Conservation (phyloP, 495 filamentous ascomycete species). For the Penicillium goetzii region DNA sequence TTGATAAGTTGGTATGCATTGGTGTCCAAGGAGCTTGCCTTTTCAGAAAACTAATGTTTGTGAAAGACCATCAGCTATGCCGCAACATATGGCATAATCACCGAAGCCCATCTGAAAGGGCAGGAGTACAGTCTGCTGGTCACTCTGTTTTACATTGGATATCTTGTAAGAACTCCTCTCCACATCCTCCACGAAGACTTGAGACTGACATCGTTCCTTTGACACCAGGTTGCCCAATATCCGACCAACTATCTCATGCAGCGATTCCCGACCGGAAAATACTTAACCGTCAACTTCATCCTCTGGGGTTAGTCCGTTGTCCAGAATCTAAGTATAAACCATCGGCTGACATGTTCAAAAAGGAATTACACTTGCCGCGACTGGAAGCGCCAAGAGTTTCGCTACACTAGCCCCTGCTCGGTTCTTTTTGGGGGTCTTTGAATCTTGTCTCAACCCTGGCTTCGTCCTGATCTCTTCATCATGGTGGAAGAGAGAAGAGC, state of each 20-base stretch:
- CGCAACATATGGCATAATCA: background rate
- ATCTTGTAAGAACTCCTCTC: background rate
- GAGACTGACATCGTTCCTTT: background rate
- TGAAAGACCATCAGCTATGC: background rate
- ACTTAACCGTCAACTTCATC: background rate
- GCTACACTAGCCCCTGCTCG: background rate
- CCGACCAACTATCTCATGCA: background rate
- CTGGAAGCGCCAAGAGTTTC: background rate
- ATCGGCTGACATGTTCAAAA: background rate
- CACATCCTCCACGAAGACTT: background rate
- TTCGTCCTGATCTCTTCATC: slow-evolving; percentile 11
- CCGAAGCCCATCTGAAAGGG: background rate
- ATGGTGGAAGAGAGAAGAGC: slow-evolving; percentile 17
- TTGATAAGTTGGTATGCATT: background rate
- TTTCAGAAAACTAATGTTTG: background rate
- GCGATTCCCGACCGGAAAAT: background rate
- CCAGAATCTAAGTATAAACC: background rate
- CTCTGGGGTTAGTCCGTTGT: background rate
- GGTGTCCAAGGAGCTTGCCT: background rate
- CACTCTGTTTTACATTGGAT: background rate
- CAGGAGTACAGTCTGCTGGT: background rate
- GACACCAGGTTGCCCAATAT: background rate
- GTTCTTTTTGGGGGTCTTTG: slow-evolving; percentile 10
- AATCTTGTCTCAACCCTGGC: slow-evolving; percentile 4
- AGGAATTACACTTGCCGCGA: background rate